phyloP scores from a whole-genome alignment of 768 basidiomycete genomes.

The Lanmaoa pseudosensibilis region DNA sequence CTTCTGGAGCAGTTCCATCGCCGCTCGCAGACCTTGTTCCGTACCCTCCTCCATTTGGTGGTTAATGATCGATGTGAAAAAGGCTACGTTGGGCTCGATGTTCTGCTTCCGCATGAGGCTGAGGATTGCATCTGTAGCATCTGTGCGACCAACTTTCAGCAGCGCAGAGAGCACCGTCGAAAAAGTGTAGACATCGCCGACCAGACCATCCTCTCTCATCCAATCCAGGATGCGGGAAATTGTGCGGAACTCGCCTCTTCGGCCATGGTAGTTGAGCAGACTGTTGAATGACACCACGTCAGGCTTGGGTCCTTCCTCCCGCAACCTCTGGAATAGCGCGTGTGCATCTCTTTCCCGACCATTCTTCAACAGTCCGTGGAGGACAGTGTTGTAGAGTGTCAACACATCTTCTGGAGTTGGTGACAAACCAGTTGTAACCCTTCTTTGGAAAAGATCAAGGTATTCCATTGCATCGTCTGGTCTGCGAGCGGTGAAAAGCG shows the following conservation, averaged over 20 bases:
- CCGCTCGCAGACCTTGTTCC: constrained; percentile 54
- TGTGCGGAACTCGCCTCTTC: constrained; percentile 59
- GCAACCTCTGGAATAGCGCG: constrained; percentile 45
- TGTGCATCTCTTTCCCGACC: constrained; percentile 41
- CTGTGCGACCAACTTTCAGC: constrained; percentile 62
- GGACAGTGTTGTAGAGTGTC: constrained; percentile 69
- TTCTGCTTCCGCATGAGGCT: constrained; percentile 75
- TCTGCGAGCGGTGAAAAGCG: constrained; percentile 52
- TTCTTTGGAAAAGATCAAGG: constrained; percentile 51
- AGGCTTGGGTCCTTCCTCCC: constrained; percentile 54
- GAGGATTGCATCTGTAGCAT: constrained; percentile 65
- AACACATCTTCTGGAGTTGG: constrained; percentile 35
- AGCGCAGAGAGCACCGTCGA: constrained; percentile 82
- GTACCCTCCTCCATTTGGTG: constrained; percentile 62
- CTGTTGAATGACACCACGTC: constrained; percentile 82
- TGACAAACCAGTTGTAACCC: constrained; percentile 14
- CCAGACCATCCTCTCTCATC: constrained; percentile 53
- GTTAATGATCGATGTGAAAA: constrained; percentile 79
- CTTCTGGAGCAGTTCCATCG: constrained; percentile 64
- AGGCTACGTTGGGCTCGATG: constrained; percentile 69
- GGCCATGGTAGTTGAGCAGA: constrained; percentile 66
- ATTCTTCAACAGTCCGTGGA: constrained; percentile 62
- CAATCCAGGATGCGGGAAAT: constrained; percentile 58
- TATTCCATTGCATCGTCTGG: constrained; percentile 50
- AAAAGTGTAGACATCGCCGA: constrained; percentile 82